Percentiles rank a stretch among this genome's conserved stretches.
Conservation (phyloP, 1,284 basidiomycete genomes). For the Microbotryum silenes-acaulis region DNA sequence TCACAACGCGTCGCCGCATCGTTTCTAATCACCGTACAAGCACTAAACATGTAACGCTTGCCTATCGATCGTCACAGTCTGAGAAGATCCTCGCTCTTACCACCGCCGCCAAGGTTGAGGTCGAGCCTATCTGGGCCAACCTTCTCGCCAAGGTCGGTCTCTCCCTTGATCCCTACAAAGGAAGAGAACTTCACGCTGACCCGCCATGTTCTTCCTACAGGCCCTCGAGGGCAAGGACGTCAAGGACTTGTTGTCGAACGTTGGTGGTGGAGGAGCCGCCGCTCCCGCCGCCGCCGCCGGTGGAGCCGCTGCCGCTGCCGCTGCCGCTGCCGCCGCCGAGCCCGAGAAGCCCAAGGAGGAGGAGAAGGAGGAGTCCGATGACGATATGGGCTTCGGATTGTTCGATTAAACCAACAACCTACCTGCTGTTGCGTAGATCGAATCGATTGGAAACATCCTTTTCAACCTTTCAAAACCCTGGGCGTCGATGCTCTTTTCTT, state of each 20-base stretch:
- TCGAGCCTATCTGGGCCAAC: constrained; percentile 95
- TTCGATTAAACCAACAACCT: constrained; percentile 55
- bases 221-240: constrained; percentile 97
- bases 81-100: constrained; percentile 86
- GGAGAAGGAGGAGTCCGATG: constrained; percentile 62
- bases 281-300: constrained; percentile 58
- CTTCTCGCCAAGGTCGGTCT: constrained; percentile 69
- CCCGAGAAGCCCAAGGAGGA: constrained; percentile 55
- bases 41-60: not conserved
- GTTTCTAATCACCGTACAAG: not conserved
- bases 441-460: too few relatives aligned
- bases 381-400: constrained; percentile 64
- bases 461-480: too few relatives aligned
- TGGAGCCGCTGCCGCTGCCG: constrained; percentile 47
- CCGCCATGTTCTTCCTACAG: not conserved
- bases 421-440: too few relatives aligned
- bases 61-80: constrained; percentile 49
- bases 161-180: too few relatives aligned
- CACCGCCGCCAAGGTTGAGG: constrained; percentile 69
- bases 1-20: not conserved
- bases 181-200: not conserved
- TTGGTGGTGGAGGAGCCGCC: constrained; percentile 52
- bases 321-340: constrained; percentile 52
- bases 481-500: too few relatives aligned
- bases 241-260: constrained; percentile 87